Percentiles rank a stretch among this genome's conserved stretches.
phyloP scores from a whole-genome alignment of 768 basidiomycete species.

The Amanita muscaria region DNA sequence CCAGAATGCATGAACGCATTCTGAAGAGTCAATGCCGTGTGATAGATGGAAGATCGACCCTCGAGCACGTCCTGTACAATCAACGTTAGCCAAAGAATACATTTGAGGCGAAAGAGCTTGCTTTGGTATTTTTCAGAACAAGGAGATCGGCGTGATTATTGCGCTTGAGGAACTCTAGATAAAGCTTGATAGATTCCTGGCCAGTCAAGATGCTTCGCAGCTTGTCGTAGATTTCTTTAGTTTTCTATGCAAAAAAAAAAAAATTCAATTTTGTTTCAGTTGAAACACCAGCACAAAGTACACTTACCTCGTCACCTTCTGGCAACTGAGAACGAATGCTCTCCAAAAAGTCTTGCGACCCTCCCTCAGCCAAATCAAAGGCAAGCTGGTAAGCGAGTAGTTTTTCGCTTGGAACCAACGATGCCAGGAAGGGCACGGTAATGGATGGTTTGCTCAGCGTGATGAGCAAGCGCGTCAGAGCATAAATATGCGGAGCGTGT shows the following conservation, averaged over 20 bases:
- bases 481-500: constrained; percentile 67
- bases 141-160: constrained; percentile 90
- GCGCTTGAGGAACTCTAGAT: constrained; percentile 90
- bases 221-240: constrained; percentile 59
- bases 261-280: background rate
- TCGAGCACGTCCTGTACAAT: constrained; percentile 74
- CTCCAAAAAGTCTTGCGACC: constrained; percentile 87
- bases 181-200: constrained; percentile 85
- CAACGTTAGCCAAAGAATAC: constrained; percentile 4
- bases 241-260: constrained; percentile 31
- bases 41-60: constrained; percentile 92
- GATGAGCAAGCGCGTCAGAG: constrained; percentile 83
- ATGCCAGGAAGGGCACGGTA: constrained; percentile 64
- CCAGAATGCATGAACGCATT: constrained; percentile 99
- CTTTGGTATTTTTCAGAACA: constrained; percentile 90
- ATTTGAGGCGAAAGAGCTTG: constrained; percentile 17
- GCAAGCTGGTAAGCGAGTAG: constrained; percentile 90
- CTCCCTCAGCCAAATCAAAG: constrained; percentile 92
- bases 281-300: too few relatives aligned
- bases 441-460: constrained; percentile 78
- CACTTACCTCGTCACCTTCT: constrained; percentile 52
- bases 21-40: constrained; percentile 91
- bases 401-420: constrained; percentile 61
- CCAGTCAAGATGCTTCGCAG: constrained; percentile 81
- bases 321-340: constrained; percentile 62